These are phyloP conservation scores for Coemansia sp. DNA, from an alignment of 192 early-diverging fungal genomes.

Conservation along the genomic window DNA sequence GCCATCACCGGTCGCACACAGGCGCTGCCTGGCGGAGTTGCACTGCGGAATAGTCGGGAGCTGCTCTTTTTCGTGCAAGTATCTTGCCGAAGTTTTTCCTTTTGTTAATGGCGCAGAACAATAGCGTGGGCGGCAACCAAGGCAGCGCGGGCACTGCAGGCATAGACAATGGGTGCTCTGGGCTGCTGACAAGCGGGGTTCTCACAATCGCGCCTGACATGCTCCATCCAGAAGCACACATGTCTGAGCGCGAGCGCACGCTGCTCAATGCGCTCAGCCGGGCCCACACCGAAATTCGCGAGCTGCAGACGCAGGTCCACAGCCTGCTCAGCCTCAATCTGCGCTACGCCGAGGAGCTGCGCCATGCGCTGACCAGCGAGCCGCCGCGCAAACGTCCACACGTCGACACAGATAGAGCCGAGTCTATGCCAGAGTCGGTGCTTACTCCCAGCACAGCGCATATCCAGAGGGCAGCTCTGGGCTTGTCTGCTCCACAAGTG, in stretches of 20 bases:
- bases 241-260: conserved; percentile 21
- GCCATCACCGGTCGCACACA: background rate
- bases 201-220: conserved; percentile 7
- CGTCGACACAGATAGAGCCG: background rate
- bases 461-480: background rate
- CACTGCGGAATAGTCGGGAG: background rate
- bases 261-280: conserved; percentile 18
- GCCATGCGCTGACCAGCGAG: conserved; percentile 12
- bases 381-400: conserved; percentile 10
- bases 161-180: conserved; percentile 6
- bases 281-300: conserved; percentile 22
- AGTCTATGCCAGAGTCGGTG: background rate
- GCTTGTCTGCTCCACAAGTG: no score
- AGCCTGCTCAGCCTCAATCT: conserved; percentile 28
- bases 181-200: conserved; percentile 9
- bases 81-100: conserved; percentile 5
- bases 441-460: background rate
- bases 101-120: conserved; percentile 7
- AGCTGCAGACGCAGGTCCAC: conserved; percentile 25
- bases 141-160: background rate
- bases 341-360: conserved; percentile 43
- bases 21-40: background rate
- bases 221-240: conserved; percentile 11
- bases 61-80: no score
- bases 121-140: conserved; percentile 6